Evolutionary conservation across 108 stramenopile genomes (phyloP).

Genomic region (Cylindrotheca fusiformis): DNA sequence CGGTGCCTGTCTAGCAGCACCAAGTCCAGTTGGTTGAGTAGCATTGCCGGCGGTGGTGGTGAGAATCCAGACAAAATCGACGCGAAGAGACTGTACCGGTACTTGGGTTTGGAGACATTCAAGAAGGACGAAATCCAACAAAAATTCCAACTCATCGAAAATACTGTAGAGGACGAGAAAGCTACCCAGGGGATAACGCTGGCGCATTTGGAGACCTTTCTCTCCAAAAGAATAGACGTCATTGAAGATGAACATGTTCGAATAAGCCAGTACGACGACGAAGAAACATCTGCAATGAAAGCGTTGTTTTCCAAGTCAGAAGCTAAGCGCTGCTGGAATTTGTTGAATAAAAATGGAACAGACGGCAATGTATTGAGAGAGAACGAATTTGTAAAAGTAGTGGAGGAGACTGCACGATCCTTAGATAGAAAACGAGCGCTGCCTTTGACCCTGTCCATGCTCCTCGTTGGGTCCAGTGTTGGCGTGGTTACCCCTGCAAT

Average conservation of each 20-base stretch:
- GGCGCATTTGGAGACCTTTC: constrained; percentile 1
- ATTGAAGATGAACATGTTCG: constrained; percentile 4
- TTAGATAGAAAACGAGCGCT: constrained; percentile 55
- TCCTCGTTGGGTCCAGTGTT: constrained; percentile 78
- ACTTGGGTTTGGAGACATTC: constrained; percentile 10
- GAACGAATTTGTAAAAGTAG: constrained; percentile 32
- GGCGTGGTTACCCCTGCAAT: constrained; percentile 79
- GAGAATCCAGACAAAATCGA: constrained; percentile 5
- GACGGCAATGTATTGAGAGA: constrained; percentile 9
- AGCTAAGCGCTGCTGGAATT: constrained; percentile 15
- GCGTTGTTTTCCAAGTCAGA: constrained; percentile 7
- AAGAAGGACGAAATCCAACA: constrained; percentile 1
- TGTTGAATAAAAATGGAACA: constrained; percentile 1
- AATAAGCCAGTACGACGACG: neutral
- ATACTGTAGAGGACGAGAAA: neutral
- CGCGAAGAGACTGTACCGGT: constrained; percentile 6
- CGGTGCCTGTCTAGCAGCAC: too few relatives aligned
- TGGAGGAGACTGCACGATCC: constrained; percentile 32
- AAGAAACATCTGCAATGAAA: constrained; percentile 4
- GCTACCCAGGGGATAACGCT: neutral
- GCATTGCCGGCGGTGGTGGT: too few relatives aligned
- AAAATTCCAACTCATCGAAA: constrained; percentile 5
- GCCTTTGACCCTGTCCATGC: constrained; percentile 79
- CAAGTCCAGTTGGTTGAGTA: too few relatives aligned
- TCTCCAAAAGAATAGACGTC: constrained; percentile 3